Percentiles rank a stretch among this genome's conserved stretches.
phyloP scores from a whole-genome alignment of 495 filamentous ascomycete genomes.

The Parmelia sp. region DNA sequence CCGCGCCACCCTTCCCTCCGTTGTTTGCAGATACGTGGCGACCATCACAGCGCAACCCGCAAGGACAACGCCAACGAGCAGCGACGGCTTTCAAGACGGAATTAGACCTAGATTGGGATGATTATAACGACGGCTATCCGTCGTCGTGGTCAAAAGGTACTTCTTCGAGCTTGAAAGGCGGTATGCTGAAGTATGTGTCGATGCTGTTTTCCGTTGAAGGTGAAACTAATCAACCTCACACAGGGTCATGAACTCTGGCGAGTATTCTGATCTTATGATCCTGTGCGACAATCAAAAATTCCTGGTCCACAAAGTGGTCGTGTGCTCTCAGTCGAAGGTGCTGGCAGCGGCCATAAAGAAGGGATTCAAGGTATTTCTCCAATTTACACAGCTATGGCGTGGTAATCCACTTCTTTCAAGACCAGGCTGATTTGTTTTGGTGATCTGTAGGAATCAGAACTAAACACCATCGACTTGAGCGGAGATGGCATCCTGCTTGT shows the following conservation, averaged over 20 bases:
- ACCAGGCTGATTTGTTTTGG: background rate
- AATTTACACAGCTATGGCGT: background rate
- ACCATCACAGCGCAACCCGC: too few species aligned
- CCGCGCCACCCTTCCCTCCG: too few species aligned
- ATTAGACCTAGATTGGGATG: too few species aligned
- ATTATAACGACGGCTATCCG: background rate
- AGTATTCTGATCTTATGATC: background rate
- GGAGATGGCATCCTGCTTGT: background rate
- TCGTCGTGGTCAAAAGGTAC: background rate
- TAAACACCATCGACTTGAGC: background rate
- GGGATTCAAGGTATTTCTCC: background rate
- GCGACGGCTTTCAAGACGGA: too few species aligned
- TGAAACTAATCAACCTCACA: background rate
- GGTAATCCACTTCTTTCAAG: background rate
- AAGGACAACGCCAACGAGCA: too few species aligned
- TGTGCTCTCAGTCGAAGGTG: slow-evolving; percentile 4
- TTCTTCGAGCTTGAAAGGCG: background rate
- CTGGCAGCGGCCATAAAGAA: background rate
- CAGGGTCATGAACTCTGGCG: background rate
- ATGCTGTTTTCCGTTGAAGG: too few species aligned
- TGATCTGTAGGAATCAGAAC: background rate
- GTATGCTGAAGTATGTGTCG: background rate
- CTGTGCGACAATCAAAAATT: slow-evolving; percentile 1
- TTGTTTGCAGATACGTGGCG: too few species aligned
- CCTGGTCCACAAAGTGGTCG: slow-evolving; percentile 7